phyloP scores from a whole-genome alignment of 805 yeast genomes.

The Wickerhamiella dianesei region DNA sequence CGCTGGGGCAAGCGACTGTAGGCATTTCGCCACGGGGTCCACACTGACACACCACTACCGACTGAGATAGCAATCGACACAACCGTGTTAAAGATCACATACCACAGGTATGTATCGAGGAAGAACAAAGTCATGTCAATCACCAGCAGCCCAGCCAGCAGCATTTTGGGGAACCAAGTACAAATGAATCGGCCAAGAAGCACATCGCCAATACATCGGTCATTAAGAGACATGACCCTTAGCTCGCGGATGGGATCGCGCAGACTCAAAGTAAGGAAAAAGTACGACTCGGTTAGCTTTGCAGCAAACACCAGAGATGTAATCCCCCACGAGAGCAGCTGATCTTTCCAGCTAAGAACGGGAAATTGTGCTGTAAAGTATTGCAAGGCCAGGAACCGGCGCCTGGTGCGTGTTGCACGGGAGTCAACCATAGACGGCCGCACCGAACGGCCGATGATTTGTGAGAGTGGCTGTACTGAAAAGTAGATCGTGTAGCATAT shows the following conservation, averaged over 20 bases:
- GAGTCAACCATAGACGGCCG: too few species aligned
- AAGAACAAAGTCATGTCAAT: conserved; percentile 61
- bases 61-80: conserved; percentile 61
- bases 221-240: conserved; percentile 37
- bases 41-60: conserved; percentile 63
- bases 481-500: conserved; percentile 41
- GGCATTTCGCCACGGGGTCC: conserved; percentile 83
- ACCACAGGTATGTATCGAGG: conserved; percentile 76
- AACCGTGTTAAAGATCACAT: conserved; percentile 62
- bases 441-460: conserved; percentile 32
- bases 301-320: conserved; percentile 57
- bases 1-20: conserved; percentile 66
- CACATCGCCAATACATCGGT: conserved; percentile 49
- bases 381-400: conserved; percentile 35
- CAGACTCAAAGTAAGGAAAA: conserved; percentile 57
- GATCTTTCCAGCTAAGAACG: conserved; percentile 37
- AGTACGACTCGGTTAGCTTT: conserved; percentile 65
- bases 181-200: conserved; percentile 43
- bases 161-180: conserved; percentile 39
- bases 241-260: conserved; percentile 63
- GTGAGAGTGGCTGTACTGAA: conserved; percentile 49
- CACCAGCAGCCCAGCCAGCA: conserved; percentile 38
- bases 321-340: conserved; percentile 49
- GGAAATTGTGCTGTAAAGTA: conserved; percentile 50
- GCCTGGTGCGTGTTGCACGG: conserved; percentile 6